phyloP scores from a whole-genome alignment of 108 stramenopile genomes.

The Cylindrotheca fusiformis region DNA sequence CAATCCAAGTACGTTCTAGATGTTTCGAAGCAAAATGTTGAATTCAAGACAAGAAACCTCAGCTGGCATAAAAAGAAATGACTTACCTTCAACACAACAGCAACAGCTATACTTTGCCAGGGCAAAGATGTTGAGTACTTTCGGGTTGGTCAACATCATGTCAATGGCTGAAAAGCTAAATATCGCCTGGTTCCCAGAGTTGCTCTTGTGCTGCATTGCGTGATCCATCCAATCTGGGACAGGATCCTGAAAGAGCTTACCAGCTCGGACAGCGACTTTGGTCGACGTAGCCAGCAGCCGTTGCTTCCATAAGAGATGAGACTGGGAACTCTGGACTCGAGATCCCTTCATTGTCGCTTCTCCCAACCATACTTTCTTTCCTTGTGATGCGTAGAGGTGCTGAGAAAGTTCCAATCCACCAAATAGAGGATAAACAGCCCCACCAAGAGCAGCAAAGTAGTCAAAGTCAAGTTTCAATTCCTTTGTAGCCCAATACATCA shows the following conservation, averaged over 20 bases:
- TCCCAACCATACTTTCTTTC: conserved; percentile 41
- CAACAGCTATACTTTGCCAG: conserved; percentile 44
- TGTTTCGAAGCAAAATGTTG: too few relatives aligned
- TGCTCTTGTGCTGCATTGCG: conserved; percentile 27
- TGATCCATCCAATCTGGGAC: conserved; percentile 17
- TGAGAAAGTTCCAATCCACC: conserved; percentile 20
- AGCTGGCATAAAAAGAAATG: too few relatives aligned
- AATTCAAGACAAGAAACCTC: too few relatives aligned
- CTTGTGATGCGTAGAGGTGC: conserved; percentile 10
- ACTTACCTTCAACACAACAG: conserved; percentile 30
- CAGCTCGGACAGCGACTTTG: neutral
- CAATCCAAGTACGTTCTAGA: conserved; percentile 44
- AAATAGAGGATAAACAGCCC: conserved; percentile 35
- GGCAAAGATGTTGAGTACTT: conserved; percentile 33
- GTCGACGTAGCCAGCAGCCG: conserved; percentile 26
- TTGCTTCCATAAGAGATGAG: conserved; percentile 16
- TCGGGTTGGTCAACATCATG: conserved; percentile 13
- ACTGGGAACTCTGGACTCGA: conserved; percentile 2
- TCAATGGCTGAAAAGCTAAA: conserved; percentile 20
- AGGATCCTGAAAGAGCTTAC: neutral
- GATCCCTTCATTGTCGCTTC: conserved; percentile 15
- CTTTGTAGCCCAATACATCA: conserved; percentile 31
- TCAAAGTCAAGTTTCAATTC: conserved; percentile 30
- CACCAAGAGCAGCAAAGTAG: conserved; percentile 33
- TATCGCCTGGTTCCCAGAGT: conserved; percentile 42